These are phyloP conservation scores for Vicia sativa DNA, from an alignment of 306 rosid species.

Conservation along the genomic window DNA sequence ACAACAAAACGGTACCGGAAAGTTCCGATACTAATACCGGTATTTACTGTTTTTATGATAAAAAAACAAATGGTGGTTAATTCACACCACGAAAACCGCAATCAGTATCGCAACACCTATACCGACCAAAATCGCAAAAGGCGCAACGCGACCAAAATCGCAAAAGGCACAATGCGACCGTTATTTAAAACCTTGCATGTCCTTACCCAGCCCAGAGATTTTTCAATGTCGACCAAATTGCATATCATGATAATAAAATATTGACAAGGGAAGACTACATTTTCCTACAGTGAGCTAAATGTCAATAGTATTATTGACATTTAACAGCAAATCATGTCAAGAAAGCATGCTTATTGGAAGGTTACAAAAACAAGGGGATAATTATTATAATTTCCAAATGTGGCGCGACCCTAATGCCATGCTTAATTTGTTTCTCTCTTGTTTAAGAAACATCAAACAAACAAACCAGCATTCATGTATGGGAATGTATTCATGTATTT, in stretches of 20 bases:
- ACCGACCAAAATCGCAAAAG: too few species aligned
- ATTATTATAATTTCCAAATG: slow-evolving; percentile 2
- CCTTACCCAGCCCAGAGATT: slow-evolving; percentile 14
- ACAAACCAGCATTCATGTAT: neutral
- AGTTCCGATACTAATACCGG: too few species aligned
- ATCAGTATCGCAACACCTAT: too few species aligned
- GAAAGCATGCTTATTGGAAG: neutral
- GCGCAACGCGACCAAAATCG: too few species aligned
- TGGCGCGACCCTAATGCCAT: neutral
- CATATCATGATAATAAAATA: slow-evolving; percentile 16
- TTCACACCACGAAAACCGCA: too few species aligned
- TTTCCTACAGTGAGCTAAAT: neutral
- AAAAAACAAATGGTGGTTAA: too few species aligned
- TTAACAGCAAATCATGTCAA: neutral
- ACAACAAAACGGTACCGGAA: too few species aligned
- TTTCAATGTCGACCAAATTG: slow-evolving; percentile 8
- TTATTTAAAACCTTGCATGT: neutral
- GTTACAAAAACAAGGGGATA: neutral
- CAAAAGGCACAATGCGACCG: too few species aligned
- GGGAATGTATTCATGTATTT: too few species aligned
- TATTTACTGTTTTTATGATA: too few species aligned
- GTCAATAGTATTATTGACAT: neutral
- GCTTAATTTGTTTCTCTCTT: slow-evolving; percentile 3
- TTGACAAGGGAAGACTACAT: neutral
- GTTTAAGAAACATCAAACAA: neutral